Percentiles rank a stretch among this genome's conserved stretches.
Conservation (phyloP, 1,284 basidiomycete genomes). For the Coniferiporia sulphurascens region DNA sequence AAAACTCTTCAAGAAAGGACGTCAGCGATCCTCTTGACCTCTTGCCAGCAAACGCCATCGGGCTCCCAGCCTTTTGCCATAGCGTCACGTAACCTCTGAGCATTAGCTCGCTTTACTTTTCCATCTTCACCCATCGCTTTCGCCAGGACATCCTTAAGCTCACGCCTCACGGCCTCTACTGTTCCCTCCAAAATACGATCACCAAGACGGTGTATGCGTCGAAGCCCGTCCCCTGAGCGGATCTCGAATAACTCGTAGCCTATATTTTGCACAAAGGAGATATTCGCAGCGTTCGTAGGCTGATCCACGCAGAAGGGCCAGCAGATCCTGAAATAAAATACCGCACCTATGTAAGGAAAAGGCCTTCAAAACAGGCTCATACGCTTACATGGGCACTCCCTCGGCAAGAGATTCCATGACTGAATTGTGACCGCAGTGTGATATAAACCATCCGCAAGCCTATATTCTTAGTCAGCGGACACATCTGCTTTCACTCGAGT, state of each 20-base stretch:
- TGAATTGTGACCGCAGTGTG: conserved; percentile 21
- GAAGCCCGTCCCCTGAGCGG: conserved; percentile 23
- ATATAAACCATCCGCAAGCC: conserved; percentile 20
- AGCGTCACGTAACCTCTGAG: conserved; percentile 1
- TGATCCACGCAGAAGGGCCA: conserved; percentile 26
- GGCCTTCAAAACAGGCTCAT: background rate
- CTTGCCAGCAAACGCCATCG: conserved; percentile 3
- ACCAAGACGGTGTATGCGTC: conserved; percentile 18
- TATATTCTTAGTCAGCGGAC: background rate
- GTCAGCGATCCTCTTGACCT: conserved; percentile 6
- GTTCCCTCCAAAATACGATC: conserved; percentile 2
- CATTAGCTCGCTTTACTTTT: conserved; percentile 4
- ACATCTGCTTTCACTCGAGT: background rate
- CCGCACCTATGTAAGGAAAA: background rate
- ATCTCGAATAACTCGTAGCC: conserved; percentile 29
- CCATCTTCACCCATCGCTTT: conserved; percentile 12
- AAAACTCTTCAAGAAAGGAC: background rate
- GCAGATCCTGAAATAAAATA: conserved; percentile 24
- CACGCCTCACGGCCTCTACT: background rate
- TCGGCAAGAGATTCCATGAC: conserved; percentile 17
- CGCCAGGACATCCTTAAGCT: background rate
- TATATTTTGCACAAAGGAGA: conserved; percentile 21
- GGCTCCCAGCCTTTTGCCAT: conserved; percentile 7
- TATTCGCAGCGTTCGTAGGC: conserved; percentile 23
- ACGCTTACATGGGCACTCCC: conserved; percentile 18